Conservation (phyloP, 2,329 filamentous ascomycete genomes). For the Fusarium abutilonis region DNA sequence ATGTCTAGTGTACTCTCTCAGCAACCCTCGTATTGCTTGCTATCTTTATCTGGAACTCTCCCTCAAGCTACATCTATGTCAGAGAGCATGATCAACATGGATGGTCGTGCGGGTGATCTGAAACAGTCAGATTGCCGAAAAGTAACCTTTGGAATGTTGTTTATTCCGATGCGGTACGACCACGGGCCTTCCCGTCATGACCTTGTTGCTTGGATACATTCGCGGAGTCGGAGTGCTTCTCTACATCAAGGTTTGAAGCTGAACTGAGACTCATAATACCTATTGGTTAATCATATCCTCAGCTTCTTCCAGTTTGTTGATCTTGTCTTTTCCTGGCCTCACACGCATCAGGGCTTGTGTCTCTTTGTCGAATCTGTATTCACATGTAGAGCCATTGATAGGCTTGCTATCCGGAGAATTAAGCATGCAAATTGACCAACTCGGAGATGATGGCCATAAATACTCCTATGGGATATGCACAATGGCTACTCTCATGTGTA, state of each 20-base stretch:
- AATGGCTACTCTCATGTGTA: no score
- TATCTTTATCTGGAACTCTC: no score
- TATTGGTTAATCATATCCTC: background rate
- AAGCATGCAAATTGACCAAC: background rate
- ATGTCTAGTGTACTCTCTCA: no score
- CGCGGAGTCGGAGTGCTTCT: background rate
- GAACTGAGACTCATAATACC: background rate
- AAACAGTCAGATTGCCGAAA: background rate
- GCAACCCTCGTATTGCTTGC: no score
- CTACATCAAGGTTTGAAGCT: background rate
- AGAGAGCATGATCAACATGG: no score
- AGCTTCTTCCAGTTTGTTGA: background rate
- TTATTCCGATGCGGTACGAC: background rate
- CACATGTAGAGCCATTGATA: background rate
- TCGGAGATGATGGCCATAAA: no score
- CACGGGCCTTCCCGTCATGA: background rate
- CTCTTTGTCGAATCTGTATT: background rate
- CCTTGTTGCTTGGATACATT: accelerated
- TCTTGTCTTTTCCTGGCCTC: background rate
- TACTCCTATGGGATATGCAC: no score
- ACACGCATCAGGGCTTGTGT: background rate
- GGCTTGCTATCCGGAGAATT: background rate
- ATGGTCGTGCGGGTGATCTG: background rate
- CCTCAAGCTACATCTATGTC: no score
- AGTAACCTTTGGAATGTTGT: background rate